phyloP scores from a whole-genome alignment of 108 stramenopile species.

The Discostella stelligeroides region DNA sequence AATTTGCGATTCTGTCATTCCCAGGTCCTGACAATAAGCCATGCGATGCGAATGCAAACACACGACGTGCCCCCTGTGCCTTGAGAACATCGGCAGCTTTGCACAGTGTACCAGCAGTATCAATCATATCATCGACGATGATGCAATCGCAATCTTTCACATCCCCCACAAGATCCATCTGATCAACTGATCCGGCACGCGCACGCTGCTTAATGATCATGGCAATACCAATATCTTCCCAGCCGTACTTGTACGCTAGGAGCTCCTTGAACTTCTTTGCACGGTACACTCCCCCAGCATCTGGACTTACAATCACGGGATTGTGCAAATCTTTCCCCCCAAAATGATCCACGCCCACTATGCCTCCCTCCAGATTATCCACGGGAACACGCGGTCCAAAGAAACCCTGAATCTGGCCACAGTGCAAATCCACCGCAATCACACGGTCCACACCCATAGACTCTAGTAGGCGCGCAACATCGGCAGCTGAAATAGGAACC shows the following conservation, averaged over 20 bases:
- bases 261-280: constrained; percentile 99
- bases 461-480: constrained; percentile 98
- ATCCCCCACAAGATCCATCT: constrained; percentile 99
- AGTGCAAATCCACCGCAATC: constrained; percentile 99
- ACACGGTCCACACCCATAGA: constrained; percentile 99
- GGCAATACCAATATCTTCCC: constrained; percentile 95
- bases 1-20: constrained; percentile 93
- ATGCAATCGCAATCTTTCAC: constrained; percentile 98
- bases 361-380: constrained; percentile 98
- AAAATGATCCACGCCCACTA: constrained; percentile 98
- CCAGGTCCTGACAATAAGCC: constrained; percentile 97
- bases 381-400: constrained; percentile 98
- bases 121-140: constrained; percentile 99
- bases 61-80: constrained; percentile 94
- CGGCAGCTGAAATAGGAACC: constrained; percentile 99
- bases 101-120: constrained; percentile 99
- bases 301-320: constrained; percentile 98
- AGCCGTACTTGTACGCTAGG: constrained; percentile 93
- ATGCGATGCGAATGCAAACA: constrained; percentile 99
- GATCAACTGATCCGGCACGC: constrained; percentile 91
- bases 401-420: constrained; percentile 99
- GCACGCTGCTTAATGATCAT: constrained; percentile 99
- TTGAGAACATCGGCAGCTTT: constrained; percentile 97
- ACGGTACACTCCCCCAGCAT: constrained; percentile 99
- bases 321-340: constrained; percentile 98